Evolutionary conservation across 78 protist genomes (phyloP), one percentile per base, ranked within the genome.

Genomic region (Pelomyxa schiedti): DNA sequence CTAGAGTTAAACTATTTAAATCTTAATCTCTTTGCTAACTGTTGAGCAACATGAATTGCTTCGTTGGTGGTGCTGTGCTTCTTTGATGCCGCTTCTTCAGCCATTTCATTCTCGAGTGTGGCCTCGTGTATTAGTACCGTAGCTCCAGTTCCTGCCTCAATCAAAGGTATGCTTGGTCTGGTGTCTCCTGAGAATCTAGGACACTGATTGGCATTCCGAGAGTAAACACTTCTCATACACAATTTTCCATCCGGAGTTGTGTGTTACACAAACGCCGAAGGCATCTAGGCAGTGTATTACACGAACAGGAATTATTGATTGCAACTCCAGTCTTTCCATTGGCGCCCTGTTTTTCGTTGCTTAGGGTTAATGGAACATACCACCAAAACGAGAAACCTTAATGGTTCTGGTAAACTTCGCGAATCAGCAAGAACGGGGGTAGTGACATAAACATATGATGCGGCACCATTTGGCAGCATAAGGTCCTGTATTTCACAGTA

Each of bases 71-170:
- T 86, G 26, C 76, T 53, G 78, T 86, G 90, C 40, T 64, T 43
- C 76, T 90, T 85, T 1, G 52, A 47, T 3, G 30, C 35, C 0
- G 90, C 94, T 32, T 90, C 90, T 9, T 5, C 66, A 26, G 8
- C 53, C 64, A 89, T n/a, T 3, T 75, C 94, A 43, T 92, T 95
- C 8, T 89, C 94, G 26, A 94, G 91, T 9, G 98, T 94, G 35
- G 97, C 95, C 76, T 95, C 98, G 73, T 95, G 98, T 7, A 95
- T 39, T n/a, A 89, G 52, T 0, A 93, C 39, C 8, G 24, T 38
- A 28, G 91, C 86, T 30, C 42, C 81, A 24, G 1, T 22, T 22
- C 92, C 92, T 3, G 37, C 77, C 37, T 36, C 42, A 22, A 76
- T 79, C 0, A 91, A 26, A 2, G 0, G 1, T 28, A 39, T 36